Percentiles rank a stretch among this genome's conserved stretches.
Conservation (phyloP, 2,329 filamentous ascomycete species). For the Ramichloridium luteum region DNA sequence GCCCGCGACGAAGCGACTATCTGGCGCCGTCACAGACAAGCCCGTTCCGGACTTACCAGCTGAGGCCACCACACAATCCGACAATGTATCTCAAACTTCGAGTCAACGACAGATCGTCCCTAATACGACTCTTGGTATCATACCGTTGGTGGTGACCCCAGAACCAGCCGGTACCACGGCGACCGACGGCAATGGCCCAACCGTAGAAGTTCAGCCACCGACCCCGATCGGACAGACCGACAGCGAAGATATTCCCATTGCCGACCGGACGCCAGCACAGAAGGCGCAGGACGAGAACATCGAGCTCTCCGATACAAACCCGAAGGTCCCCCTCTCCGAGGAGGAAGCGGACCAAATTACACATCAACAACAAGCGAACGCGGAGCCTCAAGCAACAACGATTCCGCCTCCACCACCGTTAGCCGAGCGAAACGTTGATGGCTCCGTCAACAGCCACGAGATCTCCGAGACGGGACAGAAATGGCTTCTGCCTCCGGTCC, state of each 20-base stretch:
- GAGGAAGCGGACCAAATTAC: constrained; percentile 33
- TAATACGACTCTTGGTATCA: constrained; percentile 3
- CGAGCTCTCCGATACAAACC: constrained; percentile 50
- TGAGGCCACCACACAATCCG: background rate
- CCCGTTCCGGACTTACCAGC: constrained; percentile 8
- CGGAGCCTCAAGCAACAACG: constrained; percentile 14
- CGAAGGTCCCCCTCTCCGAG: constrained; percentile 37
- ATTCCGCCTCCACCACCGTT: constrained; percentile 46
- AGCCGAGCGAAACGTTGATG: constrained; percentile 16
- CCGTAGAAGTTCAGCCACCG: constrained; percentile 29
- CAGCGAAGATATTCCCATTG: constrained; percentile 27
- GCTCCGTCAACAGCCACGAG: constrained; percentile 16
- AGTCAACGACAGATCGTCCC: background rate
- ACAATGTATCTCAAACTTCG: background rate
- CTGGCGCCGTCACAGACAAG: constrained; percentile 10
- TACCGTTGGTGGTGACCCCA: background rate
- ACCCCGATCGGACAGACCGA: constrained; percentile 31
- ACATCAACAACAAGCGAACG: constrained; percentile 9
- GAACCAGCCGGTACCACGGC: too few species aligned
- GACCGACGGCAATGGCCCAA: constrained; percentile 9
- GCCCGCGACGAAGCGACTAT: constrained; percentile 9
- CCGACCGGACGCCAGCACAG: constrained; percentile 39
- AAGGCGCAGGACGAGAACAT: constrained; percentile 42
- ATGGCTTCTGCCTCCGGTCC: constrained; percentile 69
- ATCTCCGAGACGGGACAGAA: constrained; percentile 41